Evolutionary conservation across 331 rosid genomes (phyloP).

Genomic region (Malus hybrid): DNA sequence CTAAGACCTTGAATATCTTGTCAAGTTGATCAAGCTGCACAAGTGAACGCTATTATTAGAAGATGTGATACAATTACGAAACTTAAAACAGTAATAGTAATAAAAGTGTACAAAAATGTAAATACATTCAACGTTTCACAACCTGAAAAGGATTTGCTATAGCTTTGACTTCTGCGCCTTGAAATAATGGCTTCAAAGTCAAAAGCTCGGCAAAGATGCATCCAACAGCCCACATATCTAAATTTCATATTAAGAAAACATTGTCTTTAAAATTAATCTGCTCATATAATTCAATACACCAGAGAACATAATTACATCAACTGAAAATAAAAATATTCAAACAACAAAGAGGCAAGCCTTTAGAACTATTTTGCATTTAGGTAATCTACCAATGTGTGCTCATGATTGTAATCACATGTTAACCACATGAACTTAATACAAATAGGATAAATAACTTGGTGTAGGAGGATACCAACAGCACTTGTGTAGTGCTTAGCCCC

Average conservation of each 20-base stretch:
- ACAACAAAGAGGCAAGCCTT: neutral
- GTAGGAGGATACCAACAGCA: conserved; percentile 84
- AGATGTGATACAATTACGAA: conserved; percentile 1
- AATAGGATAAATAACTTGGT: conserved; percentile 8
- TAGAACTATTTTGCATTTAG: neutral
- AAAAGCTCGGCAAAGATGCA: conserved; percentile 98
- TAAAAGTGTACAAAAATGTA: conserved; percentile 3
- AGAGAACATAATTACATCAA: neutral
- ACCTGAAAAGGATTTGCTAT: conserved; percentile 92
- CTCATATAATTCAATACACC: neutral
- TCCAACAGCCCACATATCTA: conserved; percentile 99
- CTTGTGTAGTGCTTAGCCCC: conserved; percentile 99
- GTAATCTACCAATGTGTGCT: neutral
- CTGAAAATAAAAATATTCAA: neutral
- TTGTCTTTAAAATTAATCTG: neutral
- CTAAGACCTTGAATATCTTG: conserved; percentile 97
- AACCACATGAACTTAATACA: neutral
- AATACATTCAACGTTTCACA: neutral
- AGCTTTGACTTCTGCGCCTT: conserved; percentile 96
- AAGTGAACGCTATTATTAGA: conserved; percentile 15
- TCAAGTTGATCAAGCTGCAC: conserved; percentile 98
- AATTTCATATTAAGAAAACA: conserved; percentile 31
- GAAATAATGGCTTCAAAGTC: conserved; percentile 97
- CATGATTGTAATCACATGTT: neutral
- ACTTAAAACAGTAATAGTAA: neutral